phyloP scores from a whole-genome alignment of 2,329 filamentous ascomycete species.

The Paecilomyces formosus region DNA sequence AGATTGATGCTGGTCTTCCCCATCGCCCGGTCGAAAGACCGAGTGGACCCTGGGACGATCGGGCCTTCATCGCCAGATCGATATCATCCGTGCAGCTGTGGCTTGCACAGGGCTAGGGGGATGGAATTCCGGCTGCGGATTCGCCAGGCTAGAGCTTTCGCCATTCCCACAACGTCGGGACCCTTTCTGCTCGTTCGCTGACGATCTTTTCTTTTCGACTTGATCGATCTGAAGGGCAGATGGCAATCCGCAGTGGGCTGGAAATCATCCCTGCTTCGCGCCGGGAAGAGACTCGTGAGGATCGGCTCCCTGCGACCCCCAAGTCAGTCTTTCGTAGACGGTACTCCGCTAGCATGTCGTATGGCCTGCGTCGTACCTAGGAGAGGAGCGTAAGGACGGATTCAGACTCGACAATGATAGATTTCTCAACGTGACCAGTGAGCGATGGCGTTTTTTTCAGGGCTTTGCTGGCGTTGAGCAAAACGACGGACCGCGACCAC shows the following conservation, averaged over 20 bases:
- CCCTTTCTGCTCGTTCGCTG: neutral
- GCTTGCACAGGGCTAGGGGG: neutral
- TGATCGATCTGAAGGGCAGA: neutral
- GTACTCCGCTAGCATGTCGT: neutral
- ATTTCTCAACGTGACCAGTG: neutral
- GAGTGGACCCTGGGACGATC: neutral
- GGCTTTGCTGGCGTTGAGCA: neutral
- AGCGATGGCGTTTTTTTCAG: neutral
- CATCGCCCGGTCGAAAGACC: neutral
- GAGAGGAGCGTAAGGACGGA: neutral
- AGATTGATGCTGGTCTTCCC: neutral
- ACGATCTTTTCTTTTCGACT: neutral
- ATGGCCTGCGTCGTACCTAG: neutral
- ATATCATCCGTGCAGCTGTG: constrained; percentile 1
- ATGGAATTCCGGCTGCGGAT: neutral
- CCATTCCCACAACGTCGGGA: neutral
- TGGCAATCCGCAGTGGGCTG: neutral
- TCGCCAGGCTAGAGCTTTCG: neutral
- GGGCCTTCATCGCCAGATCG: constrained; percentile 1
- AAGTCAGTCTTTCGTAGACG: neutral
- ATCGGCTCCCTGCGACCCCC: neutral
- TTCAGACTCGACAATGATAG: neutral
- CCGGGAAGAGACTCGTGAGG: neutral
- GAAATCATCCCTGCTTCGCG: neutral
- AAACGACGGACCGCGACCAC: constrained; percentile 21